phyloP scores from a whole-genome alignment of 108 stramenopile genomes.

The Fistulifera solaris region DNA sequence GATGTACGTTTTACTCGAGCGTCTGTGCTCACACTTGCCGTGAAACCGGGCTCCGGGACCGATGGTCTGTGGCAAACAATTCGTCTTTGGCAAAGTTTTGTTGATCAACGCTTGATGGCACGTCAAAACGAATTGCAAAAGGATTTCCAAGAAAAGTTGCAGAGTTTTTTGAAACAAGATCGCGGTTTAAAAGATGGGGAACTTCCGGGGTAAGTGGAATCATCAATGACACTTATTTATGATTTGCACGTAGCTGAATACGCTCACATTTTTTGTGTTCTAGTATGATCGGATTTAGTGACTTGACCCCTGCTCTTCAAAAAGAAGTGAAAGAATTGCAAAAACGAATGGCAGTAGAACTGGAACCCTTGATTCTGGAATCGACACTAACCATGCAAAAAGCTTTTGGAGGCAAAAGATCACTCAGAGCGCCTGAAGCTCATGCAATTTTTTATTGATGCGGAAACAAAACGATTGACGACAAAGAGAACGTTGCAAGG shows the following conservation, averaged over 20 bases:
- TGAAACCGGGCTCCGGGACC: slow-evolving; percentile 44
- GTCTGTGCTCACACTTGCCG: slow-evolving; percentile 44
- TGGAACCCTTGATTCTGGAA: slow-evolving; percentile 64
- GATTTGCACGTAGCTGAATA: not conserved
- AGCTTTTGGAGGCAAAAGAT: slow-evolving; percentile 60
- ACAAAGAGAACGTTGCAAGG: slow-evolving; percentile 61
- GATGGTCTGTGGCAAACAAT: slow-evolving; percentile 76
- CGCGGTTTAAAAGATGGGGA: slow-evolving; percentile 53
- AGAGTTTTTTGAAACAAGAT: slow-evolving; percentile 64
- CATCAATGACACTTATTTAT: slow-evolving; percentile 1
- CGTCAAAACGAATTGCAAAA: slow-evolving; percentile 72
- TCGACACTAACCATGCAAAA: slow-evolving; percentile 78
- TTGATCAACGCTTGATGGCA: slow-evolving; percentile 65
- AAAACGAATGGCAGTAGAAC: slow-evolving; percentile 62
- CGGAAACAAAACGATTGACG: slow-evolving; percentile 56
- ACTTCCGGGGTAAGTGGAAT: slow-evolving; percentile 44
- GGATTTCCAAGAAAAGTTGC: slow-evolving; percentile 73
- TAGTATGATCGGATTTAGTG: slow-evolving; percentile 65
- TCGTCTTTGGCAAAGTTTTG: slow-evolving; percentile 76
- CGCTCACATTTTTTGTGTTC: not conserved
- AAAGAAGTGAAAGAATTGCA: slow-evolving; percentile 65
- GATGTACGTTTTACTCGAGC: slow-evolving; percentile 77
- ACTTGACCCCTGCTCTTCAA: slow-evolving; percentile 62
- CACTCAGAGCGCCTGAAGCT: slow-evolving; percentile 54
- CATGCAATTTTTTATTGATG: slow-evolving; percentile 55